These are phyloP conservation scores for Metahyphopichia silvanorum DNA, from an alignment of 805 yeast species.

Conservation along the genomic window DNA sequence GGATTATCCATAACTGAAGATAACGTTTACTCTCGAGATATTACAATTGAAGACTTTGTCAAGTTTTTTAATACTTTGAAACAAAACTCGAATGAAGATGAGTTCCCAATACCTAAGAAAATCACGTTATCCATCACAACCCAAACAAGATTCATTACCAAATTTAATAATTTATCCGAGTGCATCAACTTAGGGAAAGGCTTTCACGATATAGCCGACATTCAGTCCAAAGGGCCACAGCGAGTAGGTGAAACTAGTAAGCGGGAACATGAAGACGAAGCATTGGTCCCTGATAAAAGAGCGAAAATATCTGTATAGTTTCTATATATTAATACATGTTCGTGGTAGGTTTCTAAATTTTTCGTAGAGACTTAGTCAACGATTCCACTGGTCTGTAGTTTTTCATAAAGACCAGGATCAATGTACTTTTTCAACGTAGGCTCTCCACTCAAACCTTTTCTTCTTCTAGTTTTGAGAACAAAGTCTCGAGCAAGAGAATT, in stretches of 20 bases:
- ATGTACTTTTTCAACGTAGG: conserved; percentile 65
- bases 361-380: conserved; percentile 5
- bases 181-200: conserved; percentile 16
- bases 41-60: conserved; percentile 24
- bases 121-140: conserved; percentile 17
- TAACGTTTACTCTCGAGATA: conserved; percentile 21
- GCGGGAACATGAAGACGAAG: neutral
- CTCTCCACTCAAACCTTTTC: conserved; percentile 81
- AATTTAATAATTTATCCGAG: conserved; percentile 20
- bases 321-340: conserved; percentile 1
- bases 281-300: neutral
- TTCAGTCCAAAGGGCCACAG: too few species aligned
- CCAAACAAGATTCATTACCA: conserved; percentile 24
- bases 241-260: neutral
- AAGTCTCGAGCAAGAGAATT: conserved; percentile 81
- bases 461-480: conserved; percentile 79
- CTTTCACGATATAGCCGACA: conserved; percentile 8
- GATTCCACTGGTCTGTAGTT: conserved; percentile 51
- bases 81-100: conserved; percentile 6
- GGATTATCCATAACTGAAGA: conserved; percentile 29
- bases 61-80: conserved; percentile 16
- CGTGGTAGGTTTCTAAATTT: too few species aligned
- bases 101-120: conserved; percentile 6
- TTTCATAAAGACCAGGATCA: conserved; percentile 54
- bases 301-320: conserved; percentile 1